phyloP scores from a whole-genome alignment of 1,284 basidiomycete genomes.

The Rhodotorula sp. region DNA sequence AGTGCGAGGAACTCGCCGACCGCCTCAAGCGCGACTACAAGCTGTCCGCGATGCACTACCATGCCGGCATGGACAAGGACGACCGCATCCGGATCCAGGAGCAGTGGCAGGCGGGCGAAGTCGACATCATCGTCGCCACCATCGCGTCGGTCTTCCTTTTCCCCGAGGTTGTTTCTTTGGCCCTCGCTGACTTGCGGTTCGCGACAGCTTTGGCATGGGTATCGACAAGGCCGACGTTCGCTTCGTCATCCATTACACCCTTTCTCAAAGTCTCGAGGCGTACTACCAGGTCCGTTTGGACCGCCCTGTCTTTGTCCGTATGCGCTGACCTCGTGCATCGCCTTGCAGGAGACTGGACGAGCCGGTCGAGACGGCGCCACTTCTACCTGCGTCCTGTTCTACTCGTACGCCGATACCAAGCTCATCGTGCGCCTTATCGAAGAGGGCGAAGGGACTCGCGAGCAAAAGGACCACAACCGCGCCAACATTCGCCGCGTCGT shows the following conservation, averaged over 20 bases:
- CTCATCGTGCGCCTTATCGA: conserved; percentile 59
- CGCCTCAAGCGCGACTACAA: conserved; percentile 60
- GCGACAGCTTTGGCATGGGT: conserved; percentile 80
- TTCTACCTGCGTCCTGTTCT: conserved; percentile 66
- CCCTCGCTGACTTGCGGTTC: conserved; percentile 53
- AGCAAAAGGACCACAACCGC: conserved; percentile 61
- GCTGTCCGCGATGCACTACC: conserved; percentile 75
- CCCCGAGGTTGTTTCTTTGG: neutral
- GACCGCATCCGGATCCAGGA: conserved; percentile 67
- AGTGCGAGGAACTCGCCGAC: conserved; percentile 76
- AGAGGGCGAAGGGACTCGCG: conserved; percentile 53
- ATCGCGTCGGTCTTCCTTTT: too few species aligned
- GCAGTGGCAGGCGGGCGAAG: conserved; percentile 71
- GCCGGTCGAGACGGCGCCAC: conserved; percentile 73
- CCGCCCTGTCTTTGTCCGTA: conserved; percentile 16
- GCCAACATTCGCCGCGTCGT: conserved; percentile 62
- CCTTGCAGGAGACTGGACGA: conserved; percentile 69
- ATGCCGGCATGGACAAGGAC: conserved; percentile 67
- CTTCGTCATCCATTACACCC: conserved; percentile 70
- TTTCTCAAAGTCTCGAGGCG: conserved; percentile 68
- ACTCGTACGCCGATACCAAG: conserved; percentile 57
- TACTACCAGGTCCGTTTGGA: conserved; percentile 42
- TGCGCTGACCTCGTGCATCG: neutral
- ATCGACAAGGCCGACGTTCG: conserved; percentile 86
- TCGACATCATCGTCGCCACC: conserved; percentile 87